phyloP scores from a whole-genome alignment of 2,329 filamentous ascomycete genomes.

The Lachnellula cervina region DNA sequence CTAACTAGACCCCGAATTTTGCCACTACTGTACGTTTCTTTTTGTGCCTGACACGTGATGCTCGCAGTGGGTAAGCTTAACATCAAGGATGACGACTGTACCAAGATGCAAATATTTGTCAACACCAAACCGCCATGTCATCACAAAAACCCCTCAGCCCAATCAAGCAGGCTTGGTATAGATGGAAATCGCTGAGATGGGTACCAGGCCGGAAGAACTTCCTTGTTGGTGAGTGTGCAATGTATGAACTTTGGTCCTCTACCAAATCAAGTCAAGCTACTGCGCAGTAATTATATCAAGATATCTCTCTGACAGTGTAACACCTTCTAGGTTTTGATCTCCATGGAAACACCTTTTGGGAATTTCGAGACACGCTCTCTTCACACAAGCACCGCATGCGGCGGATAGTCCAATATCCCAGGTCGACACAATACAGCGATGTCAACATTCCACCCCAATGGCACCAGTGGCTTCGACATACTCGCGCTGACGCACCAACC shows the following conservation, averaged over 20 bases:
- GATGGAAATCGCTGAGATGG: constrained; percentile 54
- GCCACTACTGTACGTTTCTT: too few species aligned
- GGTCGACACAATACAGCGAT: constrained; percentile 48
- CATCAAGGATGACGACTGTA: background rate
- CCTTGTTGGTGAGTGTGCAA: constrained; percentile 48
- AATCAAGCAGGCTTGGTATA: constrained; percentile 43
- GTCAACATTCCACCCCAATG: constrained; percentile 56
- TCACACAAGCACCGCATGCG: constrained; percentile 46
- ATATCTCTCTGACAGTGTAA: background rate
- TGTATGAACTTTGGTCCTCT: background rate
- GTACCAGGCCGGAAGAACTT: constrained; percentile 61
- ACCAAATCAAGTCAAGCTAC: background rate
- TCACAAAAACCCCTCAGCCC: constrained; percentile 14
- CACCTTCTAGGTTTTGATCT: constrained; percentile 53
- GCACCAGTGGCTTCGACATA: constrained; percentile 66
- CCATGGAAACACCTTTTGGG: constrained; percentile 64
- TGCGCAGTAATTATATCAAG: background rate
- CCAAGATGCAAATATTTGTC: background rate
- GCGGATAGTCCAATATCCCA: constrained; percentile 57
- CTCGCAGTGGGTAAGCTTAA: background rate
- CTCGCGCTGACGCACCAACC: constrained; percentile 48
- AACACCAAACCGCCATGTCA: constrained; percentile 16
- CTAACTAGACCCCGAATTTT: too few species aligned
- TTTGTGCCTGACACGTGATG: too few species aligned
- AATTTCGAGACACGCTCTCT: constrained; percentile 48